Conservation (phyloP, 1,284 basidiomycete species). For the Puccinia novopanici region DNA sequence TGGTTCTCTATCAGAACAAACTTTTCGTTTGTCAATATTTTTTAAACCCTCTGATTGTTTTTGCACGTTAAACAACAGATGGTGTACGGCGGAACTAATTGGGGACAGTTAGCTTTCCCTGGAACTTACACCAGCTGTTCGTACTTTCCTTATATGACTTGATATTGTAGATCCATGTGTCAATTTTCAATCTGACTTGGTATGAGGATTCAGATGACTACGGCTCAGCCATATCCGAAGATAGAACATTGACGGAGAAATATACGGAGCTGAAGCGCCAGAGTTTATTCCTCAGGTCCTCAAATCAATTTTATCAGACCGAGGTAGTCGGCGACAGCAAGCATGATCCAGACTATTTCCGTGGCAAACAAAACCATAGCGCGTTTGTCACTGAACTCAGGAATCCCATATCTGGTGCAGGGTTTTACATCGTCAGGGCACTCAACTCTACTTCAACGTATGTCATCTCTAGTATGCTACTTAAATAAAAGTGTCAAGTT, state of each 20-base stretch:
- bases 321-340: conserved; percentile 65
- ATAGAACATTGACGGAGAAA: conserved; percentile 70
- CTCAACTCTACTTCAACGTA: conserved; percentile 55
- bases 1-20: not conserved
- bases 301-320: conserved; percentile 74
- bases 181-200: not conserved
- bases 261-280: conserved; percentile 74
- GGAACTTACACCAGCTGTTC: conserved; percentile 58
- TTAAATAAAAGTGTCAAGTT: too few relatives aligned
- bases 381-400: conserved; percentile 68
- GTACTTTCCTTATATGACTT: conserved; percentile 59
- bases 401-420: conserved; percentile 68
- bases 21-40: not conserved
- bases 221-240: conserved; percentile 66
- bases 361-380: conserved; percentile 62
- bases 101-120: conserved; percentile 73
- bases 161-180: not conserved
- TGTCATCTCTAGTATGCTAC: conserved; percentile 61
- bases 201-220: conserved; percentile 61
- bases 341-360: conserved; percentile 6
- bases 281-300: conserved; percentile 72
- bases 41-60: not conserved
- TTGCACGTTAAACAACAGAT: conserved; percentile 11
- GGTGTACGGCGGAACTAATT: conserved; percentile 69
- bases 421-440: conserved; percentile 73